Evolutionary conservation across 2,329 filamentous ascomycete genomes (phyloP).

Genomic region (Colletotrichum zoysiae): DNA sequence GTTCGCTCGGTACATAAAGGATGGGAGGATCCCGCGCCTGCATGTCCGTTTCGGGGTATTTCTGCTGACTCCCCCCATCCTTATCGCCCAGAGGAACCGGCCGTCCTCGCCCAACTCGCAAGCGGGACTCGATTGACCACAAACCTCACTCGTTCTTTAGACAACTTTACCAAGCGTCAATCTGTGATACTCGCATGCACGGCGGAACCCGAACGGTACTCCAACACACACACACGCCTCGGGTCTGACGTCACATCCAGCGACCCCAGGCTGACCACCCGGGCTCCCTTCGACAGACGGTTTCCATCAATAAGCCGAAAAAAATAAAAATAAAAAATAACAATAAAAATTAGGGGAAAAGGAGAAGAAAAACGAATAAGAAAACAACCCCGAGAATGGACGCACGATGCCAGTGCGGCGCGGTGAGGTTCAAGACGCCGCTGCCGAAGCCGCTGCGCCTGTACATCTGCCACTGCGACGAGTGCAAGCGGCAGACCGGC

Average conservation of each 20-base stretch:
- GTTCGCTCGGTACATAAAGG: conserved; percentile 30
- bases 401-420: conserved; percentile 74
- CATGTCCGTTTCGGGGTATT: conserved; percentile 5
- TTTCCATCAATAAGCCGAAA: not conserved
- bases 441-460: conserved; percentile 70
- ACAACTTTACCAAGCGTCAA: not conserved
- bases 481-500: conserved; percentile 74
- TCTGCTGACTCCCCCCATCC: conserved; percentile 19
- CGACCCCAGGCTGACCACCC: not conserved
- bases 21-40: conserved; percentile 29
- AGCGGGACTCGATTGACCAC: not conserved
- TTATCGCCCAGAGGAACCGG: conserved; percentile 2
- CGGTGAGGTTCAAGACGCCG: conserved; percentile 73
- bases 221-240: not conserved
- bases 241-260: conserved; percentile 4
- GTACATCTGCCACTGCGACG: conserved; percentile 78
- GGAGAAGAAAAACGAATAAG: not conserved
- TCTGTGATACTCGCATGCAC: not conserved
- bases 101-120: not conserved
- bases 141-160: not conserved
- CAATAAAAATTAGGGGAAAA: too few species aligned
- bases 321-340: not conserved
- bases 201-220: not conserved
- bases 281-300: not conserved
- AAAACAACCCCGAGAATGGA: conserved; percentile 61